Evolutionary conservation across 2,329 filamentous ascomycete species (phyloP).

Genomic region (Alternaria rosae): DNA sequence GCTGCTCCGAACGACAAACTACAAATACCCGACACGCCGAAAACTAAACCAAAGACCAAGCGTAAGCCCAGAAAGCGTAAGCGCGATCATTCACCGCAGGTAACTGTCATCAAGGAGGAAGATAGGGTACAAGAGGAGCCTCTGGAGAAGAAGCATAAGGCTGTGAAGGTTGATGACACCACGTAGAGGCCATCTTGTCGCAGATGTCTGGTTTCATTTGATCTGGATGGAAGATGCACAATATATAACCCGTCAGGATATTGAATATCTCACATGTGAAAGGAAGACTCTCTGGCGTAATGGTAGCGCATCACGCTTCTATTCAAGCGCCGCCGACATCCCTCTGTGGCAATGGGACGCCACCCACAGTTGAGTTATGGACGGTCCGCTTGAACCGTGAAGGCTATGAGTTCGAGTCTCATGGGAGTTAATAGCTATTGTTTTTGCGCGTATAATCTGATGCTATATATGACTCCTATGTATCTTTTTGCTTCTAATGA

Average conservation of each 20-base stretch:
- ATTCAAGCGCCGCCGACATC: not conserved
- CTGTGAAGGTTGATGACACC: not conserved
- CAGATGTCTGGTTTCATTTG: not conserved
- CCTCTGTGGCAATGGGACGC: too few relatives aligned
- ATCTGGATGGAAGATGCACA: not conserved
- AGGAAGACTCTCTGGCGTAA: not conserved
- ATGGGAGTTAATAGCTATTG: not conserved
- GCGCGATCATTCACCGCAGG: not conserved
- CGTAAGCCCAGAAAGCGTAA: not conserved
- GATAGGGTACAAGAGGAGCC: not conserved
- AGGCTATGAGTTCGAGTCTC: not conserved
- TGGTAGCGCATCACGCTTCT: not conserved
- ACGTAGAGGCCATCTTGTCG: not conserved
- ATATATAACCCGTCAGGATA: rapidly evolving
- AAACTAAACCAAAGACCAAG: not conserved
- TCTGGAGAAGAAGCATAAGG: not conserved
- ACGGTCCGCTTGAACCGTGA: not conserved
- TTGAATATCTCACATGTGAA: not conserved
- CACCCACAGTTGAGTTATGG: not conserved
- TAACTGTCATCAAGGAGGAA: rapidly evolving
- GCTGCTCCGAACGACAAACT: not conserved
- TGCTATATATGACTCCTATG: too few relatives aligned
- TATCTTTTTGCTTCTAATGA: too few relatives aligned
- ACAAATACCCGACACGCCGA: not conserved
- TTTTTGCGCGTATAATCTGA: not conserved